These are phyloP conservation scores for Mucuna pruriens DNA, from an alignment of 306 rosid genomes.

Conservation along the genomic window DNA sequence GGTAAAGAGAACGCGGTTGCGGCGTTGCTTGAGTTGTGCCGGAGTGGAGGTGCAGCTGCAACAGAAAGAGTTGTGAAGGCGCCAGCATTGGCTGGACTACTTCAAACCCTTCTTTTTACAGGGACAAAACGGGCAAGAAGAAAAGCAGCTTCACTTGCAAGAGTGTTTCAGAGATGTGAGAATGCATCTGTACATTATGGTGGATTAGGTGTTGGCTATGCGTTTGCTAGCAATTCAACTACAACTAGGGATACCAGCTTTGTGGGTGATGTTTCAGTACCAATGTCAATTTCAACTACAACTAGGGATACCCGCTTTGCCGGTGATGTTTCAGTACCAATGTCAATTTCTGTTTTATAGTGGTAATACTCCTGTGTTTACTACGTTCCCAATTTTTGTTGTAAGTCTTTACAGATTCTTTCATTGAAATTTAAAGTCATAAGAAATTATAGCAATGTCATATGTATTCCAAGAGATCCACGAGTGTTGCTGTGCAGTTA, in stretches of 20 bases:
- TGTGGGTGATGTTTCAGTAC: conserved; percentile 74
- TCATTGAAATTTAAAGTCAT: conserved; percentile 70
- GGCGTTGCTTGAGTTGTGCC: conserved; percentile 90
- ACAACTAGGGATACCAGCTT: conserved; percentile 71
- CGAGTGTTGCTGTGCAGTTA: conserved; percentile 41
- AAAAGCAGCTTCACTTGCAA: conserved; percentile 94
- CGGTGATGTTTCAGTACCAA: conserved; percentile 77
- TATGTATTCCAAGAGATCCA: conserved; percentile 47
- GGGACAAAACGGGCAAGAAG: conserved; percentile 95
- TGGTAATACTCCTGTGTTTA: conserved; percentile 45
- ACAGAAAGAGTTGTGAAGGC: conserved; percentile 84
- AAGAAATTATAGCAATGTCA: conserved; percentile 55
- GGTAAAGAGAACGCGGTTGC: conserved; percentile 98
- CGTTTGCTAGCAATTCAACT: conserved; percentile 75
- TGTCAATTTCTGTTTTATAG: conserved; percentile 88
- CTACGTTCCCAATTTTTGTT: conserved; percentile 61
- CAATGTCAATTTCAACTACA: conserved; percentile 88
- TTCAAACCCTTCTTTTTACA: conserved; percentile 78
- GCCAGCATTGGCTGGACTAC: conserved; percentile 85
- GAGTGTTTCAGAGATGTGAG: conserved; percentile 88
- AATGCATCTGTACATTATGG: conserved; percentile 69
- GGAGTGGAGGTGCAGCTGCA: conserved; percentile 83
- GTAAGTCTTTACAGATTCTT: conserved; percentile 76
- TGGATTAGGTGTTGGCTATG: conserved; percentile 80
- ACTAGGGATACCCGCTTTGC: too few species aligned